Evolutionary conservation across 2,329 filamentous ascomycete species (phyloP).

Genomic region (Emergomyces africanus): DNA sequence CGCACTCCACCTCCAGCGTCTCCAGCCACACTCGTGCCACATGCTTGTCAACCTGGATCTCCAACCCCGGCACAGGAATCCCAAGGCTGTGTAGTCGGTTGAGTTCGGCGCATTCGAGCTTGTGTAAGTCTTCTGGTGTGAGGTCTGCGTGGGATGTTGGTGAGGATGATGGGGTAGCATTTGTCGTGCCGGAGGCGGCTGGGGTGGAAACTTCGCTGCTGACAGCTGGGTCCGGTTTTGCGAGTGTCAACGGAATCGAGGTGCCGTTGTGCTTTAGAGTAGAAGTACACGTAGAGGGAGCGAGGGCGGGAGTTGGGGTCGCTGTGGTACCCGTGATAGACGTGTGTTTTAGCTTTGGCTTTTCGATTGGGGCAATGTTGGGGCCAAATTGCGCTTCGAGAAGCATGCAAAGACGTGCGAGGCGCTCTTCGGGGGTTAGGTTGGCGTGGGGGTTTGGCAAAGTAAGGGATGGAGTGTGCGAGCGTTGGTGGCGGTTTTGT

Average conservation of each 20-base stretch:
- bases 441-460: slow-evolving; percentile 61
- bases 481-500: slow-evolving; percentile 25
- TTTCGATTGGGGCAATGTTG: slow-evolving; percentile 63
- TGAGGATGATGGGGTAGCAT: neutral
- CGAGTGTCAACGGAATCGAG: neutral
- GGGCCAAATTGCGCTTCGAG: slow-evolving; percentile 95
- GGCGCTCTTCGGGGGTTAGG: slow-evolving; percentile 58
- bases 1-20: slow-evolving; percentile 77
- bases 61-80: slow-evolving; percentile 79
- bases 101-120: slow-evolving; percentile 54
- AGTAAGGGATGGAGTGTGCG: slow-evolving; percentile 32
- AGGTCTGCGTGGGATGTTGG: neutral
- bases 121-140: slow-evolving; percentile 31
- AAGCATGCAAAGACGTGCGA: slow-evolving; percentile 84
- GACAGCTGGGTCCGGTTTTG: slow-evolving; percentile 7
- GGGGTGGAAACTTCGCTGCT: slow-evolving; percentile 4
- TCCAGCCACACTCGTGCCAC: slow-evolving; percentile 85
- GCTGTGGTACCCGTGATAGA: slow-evolving; percentile 3
- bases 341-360: slow-evolving; percentile 37
- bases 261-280: neutral
- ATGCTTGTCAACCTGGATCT: slow-evolving; percentile 78
- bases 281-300: neutral
- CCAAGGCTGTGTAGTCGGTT: slow-evolving; percentile 69
- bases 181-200: neutral
- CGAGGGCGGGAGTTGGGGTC: slow-evolving; percentile 5